Evolutionary conservation across 2,329 filamentous ascomycete genomes (phyloP).

Genomic region (Aspergillus neotritici): DNA sequence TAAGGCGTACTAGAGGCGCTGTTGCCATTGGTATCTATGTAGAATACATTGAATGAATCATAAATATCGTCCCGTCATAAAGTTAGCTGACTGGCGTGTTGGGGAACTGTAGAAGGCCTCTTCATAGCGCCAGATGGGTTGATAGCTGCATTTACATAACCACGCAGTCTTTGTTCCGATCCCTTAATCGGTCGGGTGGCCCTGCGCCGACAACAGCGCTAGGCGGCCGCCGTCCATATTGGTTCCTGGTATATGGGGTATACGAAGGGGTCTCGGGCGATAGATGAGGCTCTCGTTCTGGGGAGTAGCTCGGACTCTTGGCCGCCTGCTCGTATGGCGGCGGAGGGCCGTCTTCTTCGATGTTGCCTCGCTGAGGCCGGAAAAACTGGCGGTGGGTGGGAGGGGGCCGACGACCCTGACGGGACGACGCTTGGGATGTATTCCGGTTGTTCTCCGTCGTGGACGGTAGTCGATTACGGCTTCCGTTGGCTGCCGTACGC

Average conservation of each 20-base stretch:
- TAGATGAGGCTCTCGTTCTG: conserved; percentile 35
- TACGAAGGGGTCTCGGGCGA: conserved; percentile 16
- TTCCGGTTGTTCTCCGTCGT: too few relatives aligned
- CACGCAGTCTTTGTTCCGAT: conserved; percentile 40
- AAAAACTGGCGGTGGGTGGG: conserved; percentile 17
- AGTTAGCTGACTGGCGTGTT: background rate
- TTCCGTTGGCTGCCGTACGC: conserved; percentile 37
- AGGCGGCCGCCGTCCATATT: conserved; percentile 12
- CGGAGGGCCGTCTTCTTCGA: conserved; percentile 51
- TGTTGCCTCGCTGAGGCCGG: too few relatives aligned
- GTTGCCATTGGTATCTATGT: conserved; percentile 3
- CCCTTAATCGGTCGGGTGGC: conserved; percentile 17
- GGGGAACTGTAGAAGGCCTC: background rate
- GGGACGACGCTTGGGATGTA: background rate
- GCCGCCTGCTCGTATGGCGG: conserved; percentile 63
- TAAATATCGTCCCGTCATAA: conserved; percentile 1
- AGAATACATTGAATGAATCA: conserved; percentile 6
- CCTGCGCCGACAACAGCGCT: conserved; percentile 10
- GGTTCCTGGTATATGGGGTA: conserved; percentile 18
- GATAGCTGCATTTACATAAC: conserved; percentile 32
- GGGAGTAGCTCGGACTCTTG: conserved; percentile 51
- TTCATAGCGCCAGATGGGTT: background rate
- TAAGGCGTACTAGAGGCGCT: too few relatives aligned
- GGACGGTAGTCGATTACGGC: conserved; percentile 8
- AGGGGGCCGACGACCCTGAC: conserved; percentile 8